Percentiles rank a stretch among this genome's conserved stretches.
Conservation (phyloP, 2,329 filamentous ascomycete genomes). For the Penicillium sp. region DNA sequence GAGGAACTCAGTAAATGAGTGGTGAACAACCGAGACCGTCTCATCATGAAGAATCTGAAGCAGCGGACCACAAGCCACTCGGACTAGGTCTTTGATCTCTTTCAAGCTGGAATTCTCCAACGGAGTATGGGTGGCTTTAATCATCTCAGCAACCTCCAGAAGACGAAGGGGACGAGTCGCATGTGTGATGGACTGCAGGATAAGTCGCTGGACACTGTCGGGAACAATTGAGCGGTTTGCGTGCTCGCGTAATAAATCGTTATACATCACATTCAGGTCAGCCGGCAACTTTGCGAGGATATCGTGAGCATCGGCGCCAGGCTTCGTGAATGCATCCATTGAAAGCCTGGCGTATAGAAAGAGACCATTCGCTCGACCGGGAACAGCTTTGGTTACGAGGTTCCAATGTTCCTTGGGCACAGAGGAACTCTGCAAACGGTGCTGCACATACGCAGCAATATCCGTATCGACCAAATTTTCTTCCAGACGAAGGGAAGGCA, state of each 20-base stretch:
- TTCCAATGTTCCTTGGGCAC: constrained; percentile 10
- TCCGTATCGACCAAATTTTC: background rate
- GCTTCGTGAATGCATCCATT: constrained; percentile 15
- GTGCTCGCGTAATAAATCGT: constrained; percentile 40
- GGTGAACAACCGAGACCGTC: constrained; percentile 49
- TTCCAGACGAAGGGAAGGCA: constrained; percentile 15
- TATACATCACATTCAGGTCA: constrained; percentile 47
- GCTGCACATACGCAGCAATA: constrained; percentile 19
- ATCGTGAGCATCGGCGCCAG: constrained; percentile 3
- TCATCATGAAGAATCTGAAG: constrained; percentile 50
- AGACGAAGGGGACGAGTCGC: constrained; percentile 46
- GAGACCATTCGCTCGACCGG: constrained; percentile 19
- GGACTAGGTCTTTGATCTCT: constrained; percentile 39
- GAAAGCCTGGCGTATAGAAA: constrained; percentile 23
- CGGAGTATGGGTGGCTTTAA: constrained; percentile 14
- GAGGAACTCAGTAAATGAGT: constrained; percentile 53
- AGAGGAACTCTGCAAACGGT: constrained; percentile 11
- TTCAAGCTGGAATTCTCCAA: constrained; percentile 2
- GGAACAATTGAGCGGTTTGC: constrained; percentile 34
- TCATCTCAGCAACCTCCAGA: constrained; percentile 43
- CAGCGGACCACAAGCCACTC: constrained; percentile 43
- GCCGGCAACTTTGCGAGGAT: constrained; percentile 35
- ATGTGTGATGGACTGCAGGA: constrained; percentile 49
- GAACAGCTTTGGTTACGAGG: constrained; percentile 14
- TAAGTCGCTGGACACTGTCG: constrained; percentile 37